phyloP scores from a whole-genome alignment of 2,329 filamentous ascomycete genomes.

The Aspergillaceae sp. region DNA sequence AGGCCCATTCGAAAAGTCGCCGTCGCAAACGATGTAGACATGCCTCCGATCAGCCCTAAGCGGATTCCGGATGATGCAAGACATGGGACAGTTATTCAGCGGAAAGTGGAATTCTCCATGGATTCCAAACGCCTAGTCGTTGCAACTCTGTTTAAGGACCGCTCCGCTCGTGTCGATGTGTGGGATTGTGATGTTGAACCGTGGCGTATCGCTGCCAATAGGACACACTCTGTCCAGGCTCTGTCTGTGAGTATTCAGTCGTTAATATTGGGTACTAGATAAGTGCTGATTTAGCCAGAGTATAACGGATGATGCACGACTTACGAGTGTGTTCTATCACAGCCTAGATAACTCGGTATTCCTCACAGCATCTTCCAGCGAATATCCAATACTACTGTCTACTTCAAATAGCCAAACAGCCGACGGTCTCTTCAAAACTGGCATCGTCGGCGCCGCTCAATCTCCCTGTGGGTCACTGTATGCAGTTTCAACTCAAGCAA shows the following conservation, averaged over 20 bases:
- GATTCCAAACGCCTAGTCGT: slow-evolving; percentile 25
- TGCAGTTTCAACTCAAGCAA: slow-evolving; percentile 25
- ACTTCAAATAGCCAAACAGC: slow-evolving; percentile 12
- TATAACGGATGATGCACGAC: slow-evolving; percentile 27
- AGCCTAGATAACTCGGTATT: slow-evolving; percentile 18
- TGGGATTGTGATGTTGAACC: slow-evolving; percentile 12
- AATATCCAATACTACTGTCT: slow-evolving; percentile 13
- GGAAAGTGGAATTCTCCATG: slow-evolving; percentile 26
- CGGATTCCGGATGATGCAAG: slow-evolving; percentile 2
- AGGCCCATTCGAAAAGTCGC: slow-evolving; percentile 8
- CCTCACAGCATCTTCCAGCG: slow-evolving; percentile 18
- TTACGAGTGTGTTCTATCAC: slow-evolving; percentile 29
- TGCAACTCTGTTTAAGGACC: slow-evolving; percentile 25
- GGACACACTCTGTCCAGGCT: slow-evolving; percentile 10
- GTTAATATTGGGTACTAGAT: not conserved
- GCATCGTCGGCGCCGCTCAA: slow-evolving; percentile 27
- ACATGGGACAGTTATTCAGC: slow-evolving; percentile 14
- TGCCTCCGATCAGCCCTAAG: slow-evolving; percentile 3
- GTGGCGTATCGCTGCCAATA: slow-evolving; percentile 9
- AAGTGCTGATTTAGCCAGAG: slow-evolving; percentile 12
- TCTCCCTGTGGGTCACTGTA: slow-evolving; percentile 25
- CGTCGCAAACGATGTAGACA: slow-evolving; percentile 4
- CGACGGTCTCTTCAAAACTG: slow-evolving; percentile 22
- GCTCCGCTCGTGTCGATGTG: slow-evolving; percentile 15
- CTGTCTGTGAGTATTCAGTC: slow-evolving; percentile 8